phyloP scores from a whole-genome alignment of 345 rosid genomes.

The Salix brachista region DNA sequence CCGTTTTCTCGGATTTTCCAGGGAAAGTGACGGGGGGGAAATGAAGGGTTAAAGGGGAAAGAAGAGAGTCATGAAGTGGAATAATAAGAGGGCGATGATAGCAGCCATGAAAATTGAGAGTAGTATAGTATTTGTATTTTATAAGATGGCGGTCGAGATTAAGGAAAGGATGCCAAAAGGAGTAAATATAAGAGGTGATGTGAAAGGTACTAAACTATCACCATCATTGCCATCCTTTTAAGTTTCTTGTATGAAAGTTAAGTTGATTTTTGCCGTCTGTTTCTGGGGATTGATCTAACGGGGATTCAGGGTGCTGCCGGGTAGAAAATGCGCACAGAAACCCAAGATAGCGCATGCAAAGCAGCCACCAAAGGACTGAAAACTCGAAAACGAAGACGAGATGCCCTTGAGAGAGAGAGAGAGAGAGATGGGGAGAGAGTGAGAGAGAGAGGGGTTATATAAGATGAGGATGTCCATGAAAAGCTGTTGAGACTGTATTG shows the following conservation, averaged over 20 bases:
- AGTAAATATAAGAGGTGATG: conserved; percentile 33
- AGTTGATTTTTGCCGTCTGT: conserved; percentile 1
- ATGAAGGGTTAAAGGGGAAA: conserved; percentile 3
- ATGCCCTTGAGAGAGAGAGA: not conserved
- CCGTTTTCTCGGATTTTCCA: conserved; percentile 6
- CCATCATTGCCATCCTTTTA: conserved; percentile 34
- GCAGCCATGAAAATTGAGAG: not conserved
- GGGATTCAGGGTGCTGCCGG: conserved; percentile 6
- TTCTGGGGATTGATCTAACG: conserved; percentile 6
- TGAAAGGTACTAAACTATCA: conserved; percentile 67
- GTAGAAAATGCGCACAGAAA: conserved; percentile 8
- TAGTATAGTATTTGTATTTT: not conserved
- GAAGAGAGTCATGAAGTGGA: conserved; percentile 2
- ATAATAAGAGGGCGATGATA: not conserved
- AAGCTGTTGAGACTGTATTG: not conserved
- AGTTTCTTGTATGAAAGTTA: not conserved
- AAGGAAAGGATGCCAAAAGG: conserved; percentile 26
- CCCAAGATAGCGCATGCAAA: conserved; percentile 1
- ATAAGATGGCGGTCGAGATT: conserved; percentile 26
- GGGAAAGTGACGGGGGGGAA: conserved; percentile 9
- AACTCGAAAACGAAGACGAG: not conserved
- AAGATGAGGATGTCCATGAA: not conserved
- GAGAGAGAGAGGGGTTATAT: not conserved
- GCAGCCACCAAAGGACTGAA: not conserved
- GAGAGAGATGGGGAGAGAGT: not conserved